Evolutionary conservation across 345 rosid species (phyloP).

Genomic region (Boechera stricta): DNA sequence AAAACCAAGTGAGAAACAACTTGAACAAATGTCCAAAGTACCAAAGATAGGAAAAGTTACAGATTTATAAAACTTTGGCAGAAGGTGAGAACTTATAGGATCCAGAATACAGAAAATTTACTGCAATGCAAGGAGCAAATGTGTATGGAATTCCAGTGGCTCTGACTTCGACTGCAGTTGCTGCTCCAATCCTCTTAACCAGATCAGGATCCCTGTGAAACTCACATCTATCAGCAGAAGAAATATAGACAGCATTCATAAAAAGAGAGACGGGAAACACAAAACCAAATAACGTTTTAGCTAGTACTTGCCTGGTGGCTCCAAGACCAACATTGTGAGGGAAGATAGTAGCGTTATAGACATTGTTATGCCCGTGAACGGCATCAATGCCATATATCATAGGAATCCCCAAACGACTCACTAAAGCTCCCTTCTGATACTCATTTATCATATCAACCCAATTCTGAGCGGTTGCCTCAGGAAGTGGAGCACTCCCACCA

Average conservation of each 20-base stretch:
- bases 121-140: conserved; percentile 99
- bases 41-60: background rate
- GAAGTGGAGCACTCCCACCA: conserved; percentile 84
- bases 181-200: conserved; percentile 90
- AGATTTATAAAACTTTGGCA: background rate
- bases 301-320: conserved; percentile 73
- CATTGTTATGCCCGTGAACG: conserved; percentile 94
- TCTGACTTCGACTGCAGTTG: conserved; percentile 97
- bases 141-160: conserved; percentile 94
- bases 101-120: conserved; percentile 40
- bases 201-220: conserved; percentile 76
- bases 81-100: background rate
- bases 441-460: conserved; percentile 83
- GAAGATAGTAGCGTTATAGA: conserved; percentile 83
- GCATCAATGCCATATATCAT: conserved; percentile 96
- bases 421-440: conserved; percentile 70
- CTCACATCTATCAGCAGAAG: conserved; percentile 10
- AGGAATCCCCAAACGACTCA: conserved; percentile 86
- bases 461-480: conserved; percentile 67
- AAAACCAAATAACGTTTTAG: background rate
- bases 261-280: conserved; percentile 3
- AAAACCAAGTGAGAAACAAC: conserved; percentile 29
- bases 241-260: background rate
- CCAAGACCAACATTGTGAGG: conserved; percentile 95
- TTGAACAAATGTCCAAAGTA: conserved; percentile 4